These are phyloP conservation scores for Aspergillus biplanus DNA, from an alignment of 495 filamentous ascomycete species.

Conservation along the genomic window DNA sequence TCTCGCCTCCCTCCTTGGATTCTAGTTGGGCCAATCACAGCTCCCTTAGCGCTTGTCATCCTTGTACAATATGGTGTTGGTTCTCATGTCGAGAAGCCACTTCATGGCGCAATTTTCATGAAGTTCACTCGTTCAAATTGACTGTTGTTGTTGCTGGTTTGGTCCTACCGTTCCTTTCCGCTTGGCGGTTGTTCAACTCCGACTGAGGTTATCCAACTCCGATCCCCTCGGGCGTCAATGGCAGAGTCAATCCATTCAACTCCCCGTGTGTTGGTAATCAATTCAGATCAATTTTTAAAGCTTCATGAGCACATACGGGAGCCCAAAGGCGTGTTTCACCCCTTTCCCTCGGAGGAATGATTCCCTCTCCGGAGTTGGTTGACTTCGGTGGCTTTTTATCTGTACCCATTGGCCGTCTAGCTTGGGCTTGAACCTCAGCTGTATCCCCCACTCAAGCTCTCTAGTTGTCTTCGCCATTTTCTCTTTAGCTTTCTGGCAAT, in stretches of 20 bases:
- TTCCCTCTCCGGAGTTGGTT: neutral
- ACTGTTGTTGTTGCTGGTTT: neutral
- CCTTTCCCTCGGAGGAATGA: neutral
- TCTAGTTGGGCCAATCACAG: neutral
- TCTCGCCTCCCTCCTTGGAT: neutral
- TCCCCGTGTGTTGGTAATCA: neutral
- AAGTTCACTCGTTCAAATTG: neutral
- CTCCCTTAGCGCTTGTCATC: constrained; percentile 7
- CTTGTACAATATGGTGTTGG: neutral
- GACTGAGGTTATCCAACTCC: constrained; percentile 7
- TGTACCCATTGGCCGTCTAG: constrained; percentile 3
- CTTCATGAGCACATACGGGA: neutral
- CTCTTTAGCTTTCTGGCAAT: neutral
- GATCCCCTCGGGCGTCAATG: neutral
- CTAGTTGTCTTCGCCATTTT: neutral
- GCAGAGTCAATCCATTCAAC: neutral
- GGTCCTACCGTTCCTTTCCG: neutral
- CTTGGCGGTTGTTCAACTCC: constrained; percentile 6
- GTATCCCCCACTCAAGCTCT: neutral
- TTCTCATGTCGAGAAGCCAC: constrained; percentile 10
- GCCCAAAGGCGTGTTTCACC: neutral
- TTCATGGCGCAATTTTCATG: neutral
- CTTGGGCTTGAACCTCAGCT: neutral
- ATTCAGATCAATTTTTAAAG: neutral
- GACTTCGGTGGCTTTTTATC: constrained; percentile 5